A percentile compares a stretch with the other conserved stretches of the same genome.
Evolutionary conservation across 306 rosid genomes (phyloP).

Genomic region (Quillaja saponaria): DNA sequence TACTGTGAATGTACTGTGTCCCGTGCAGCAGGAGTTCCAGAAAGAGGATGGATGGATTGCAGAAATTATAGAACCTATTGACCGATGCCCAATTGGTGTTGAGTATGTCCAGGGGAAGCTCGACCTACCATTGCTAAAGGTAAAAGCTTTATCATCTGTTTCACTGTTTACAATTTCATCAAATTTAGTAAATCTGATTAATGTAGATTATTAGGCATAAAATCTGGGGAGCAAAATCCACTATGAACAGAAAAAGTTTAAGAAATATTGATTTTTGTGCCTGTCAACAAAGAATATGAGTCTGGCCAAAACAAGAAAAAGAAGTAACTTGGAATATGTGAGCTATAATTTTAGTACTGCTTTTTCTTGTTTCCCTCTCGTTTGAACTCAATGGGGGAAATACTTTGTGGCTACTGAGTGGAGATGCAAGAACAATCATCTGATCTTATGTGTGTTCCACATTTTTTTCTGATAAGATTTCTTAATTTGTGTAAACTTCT

Average conservation of each 20-base stretch:
- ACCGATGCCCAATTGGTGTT: constrained; percentile 60
- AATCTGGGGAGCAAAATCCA: constrained; percentile 25
- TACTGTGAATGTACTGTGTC: constrained; percentile 46
- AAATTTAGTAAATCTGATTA: constrained; percentile 37
- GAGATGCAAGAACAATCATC: constrained; percentile 10
- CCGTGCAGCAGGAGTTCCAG: constrained; percentile 46
- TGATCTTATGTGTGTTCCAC: constrained; percentile 4
- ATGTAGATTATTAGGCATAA: constrained; percentile 42
- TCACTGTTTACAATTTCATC: constrained; percentile 33
- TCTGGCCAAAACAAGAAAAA: no score
- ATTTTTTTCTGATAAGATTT: constrained; percentile 11
- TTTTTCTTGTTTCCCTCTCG: constrained; percentile 8
- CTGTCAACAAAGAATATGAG: no score
- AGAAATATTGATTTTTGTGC: not conserved
- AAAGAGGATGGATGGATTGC: constrained; percentile 38
- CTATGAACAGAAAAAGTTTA: constrained; percentile 21
- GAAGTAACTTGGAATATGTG: not conserved
- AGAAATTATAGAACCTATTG: constrained; percentile 44
- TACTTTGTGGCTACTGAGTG: constrained; percentile 20
- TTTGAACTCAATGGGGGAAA: constrained; percentile 12
- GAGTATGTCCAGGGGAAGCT: constrained; percentile 39
- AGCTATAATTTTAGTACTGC: constrained; percentile 1
- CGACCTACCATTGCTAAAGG: constrained; percentile 38
- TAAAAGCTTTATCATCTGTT: constrained; percentile 26
- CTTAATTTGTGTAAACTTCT: constrained; percentile 5